A percentile compares a stretch with the other conserved stretches of the same genome.
These are phyloP conservation scores for Darksidea phi DNA, from an alignment of 495 filamentous ascomycete species.

Conservation along the genomic window DNA sequence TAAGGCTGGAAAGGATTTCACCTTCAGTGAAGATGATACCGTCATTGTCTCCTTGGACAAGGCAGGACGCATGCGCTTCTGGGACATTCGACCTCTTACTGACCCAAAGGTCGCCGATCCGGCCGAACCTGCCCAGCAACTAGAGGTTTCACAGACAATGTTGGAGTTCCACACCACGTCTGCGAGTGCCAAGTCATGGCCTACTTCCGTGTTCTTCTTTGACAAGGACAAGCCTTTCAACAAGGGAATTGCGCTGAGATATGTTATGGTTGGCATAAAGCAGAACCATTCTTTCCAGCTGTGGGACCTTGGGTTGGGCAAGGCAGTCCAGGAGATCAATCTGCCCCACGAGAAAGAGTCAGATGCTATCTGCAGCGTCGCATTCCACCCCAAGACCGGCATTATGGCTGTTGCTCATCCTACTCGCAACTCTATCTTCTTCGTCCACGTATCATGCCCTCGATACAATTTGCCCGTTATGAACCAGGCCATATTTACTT, in stretches of 20 bases:
- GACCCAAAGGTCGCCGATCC: slow-evolving; percentile 51
- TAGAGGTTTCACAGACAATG: slow-evolving; percentile 74
- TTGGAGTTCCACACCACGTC: slow-evolving; percentile 75
- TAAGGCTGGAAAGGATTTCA: slow-evolving; percentile 97
- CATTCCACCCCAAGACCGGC: slow-evolving; percentile 83
- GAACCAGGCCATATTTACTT: slow-evolving; percentile 83
- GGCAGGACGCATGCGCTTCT: slow-evolving; percentile 90
- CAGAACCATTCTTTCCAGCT: slow-evolving; percentile 98
- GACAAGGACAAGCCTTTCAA: slow-evolving; percentile 90
- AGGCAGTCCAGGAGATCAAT: slow-evolving; percentile 94
- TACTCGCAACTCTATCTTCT: slow-evolving; percentile 94
- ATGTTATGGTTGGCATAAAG: slow-evolving; percentile 96
- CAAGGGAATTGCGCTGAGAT: slow-evolving; percentile 81
- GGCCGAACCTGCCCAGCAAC: slow-evolving; percentile 46
- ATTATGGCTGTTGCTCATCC: slow-evolving; percentile 95
- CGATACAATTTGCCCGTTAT: slow-evolving; percentile 76
- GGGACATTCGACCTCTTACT: slow-evolving; percentile 83
- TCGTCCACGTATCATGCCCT: slow-evolving; percentile 89
- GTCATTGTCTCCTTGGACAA: slow-evolving; percentile 95
- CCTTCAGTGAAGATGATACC: slow-evolving; percentile 93
- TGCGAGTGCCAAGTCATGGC: slow-evolving; percentile 84
- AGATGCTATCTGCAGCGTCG: slow-evolving; percentile 93
- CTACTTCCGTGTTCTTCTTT: slow-evolving; percentile 90
- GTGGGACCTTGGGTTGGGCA: slow-evolving; percentile 94
- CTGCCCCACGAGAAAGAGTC: slow-evolving; percentile 95